Evolutionary conservation across 2,329 filamentous ascomycete genomes (phyloP), one percentile per base, ranked within the genome.

Genomic region (Chalaropsis thielavioides): DNA sequence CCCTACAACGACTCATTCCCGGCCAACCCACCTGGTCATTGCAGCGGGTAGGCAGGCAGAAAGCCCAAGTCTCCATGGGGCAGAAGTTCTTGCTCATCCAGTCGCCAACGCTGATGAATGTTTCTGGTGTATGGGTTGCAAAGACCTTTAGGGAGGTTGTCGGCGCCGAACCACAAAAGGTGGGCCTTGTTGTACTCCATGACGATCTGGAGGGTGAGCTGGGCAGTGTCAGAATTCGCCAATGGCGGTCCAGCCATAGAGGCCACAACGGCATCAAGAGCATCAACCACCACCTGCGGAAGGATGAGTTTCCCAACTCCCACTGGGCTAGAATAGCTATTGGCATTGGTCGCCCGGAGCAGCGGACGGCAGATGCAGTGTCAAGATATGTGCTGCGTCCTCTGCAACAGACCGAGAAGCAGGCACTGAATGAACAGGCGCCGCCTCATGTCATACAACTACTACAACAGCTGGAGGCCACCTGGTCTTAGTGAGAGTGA

Each of bases 331-430:
- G 89, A 66, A 83, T 97, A 62, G 86, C 88, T 0, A 77, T 97
- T 13, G 94, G 94, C 0, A 96, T 97, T 75, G 92, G 90, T n/a
- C 78, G 94, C 58, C 92, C 92, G 0, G 78, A 76, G 58, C 86
- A 81, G 68, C 80, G 91, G 68, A 85, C 90, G 61, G 77, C 79
- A 24, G 76, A 77, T 46, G 83, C 82, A 1, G 91, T 97, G 10
- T 83, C 86, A 54, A 77, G 83, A 27, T 95, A 92, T 76, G 92
- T 97, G 54, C 76, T 97, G 69, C 79, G 79, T 66, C 83, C 83
- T 70, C 85, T 94, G 78, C 80, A 78, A 10, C 68, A 70, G 7
- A 70, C 72, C 11, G 80, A 89, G 71, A 77, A 77, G 71, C 72
- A 72, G 22, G 72, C 76, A 15, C 73, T 90, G 54, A 79, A 81